Evolutionary conservation across 352 stramenopile species (phyloP), one percentile per base, ranked within the genome.

Genomic region (Pythium coloratum): DNA sequence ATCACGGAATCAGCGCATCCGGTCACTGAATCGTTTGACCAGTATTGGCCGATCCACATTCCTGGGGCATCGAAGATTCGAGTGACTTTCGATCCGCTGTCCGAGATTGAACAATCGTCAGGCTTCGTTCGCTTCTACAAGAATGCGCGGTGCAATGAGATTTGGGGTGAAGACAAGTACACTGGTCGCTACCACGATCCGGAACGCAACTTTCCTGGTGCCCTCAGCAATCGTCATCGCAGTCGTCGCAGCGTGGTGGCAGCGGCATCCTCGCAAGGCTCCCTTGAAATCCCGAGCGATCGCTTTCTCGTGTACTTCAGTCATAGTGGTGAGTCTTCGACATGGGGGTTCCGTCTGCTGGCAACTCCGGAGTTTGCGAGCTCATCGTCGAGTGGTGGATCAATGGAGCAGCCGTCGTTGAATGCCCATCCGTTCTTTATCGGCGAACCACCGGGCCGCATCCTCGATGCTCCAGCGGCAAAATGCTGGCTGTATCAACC

Each of bases 51-150:
- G 14, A 70, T 95, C 28, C 79, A 88, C 33, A 86, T 94, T 67
- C 84, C 83, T n/a, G 80, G 82, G 4, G 85, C 87, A 26, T 72
- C 70, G 3, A 89, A 79, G 42, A 89, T 95, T 66, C 82, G 82
- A 16, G 72, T 95, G 4, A 91, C 73, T 0, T 94, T 95, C 70
- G 85, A 95, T 66, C 75, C 80, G 12, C 58, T 91, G 33, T 90
- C 74, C 49, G 80, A 92, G 32, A 78, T 92, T 49, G 77, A 89
- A 28, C 69, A 77, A n/a, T 76, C 77, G 0, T 81, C 70, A 1
- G 83, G 82, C 0, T 91, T 82, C 66, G 82, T 93, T 42, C 81
- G 82, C 0, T 79, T 93, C 63, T 91, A 91, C 71, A 89, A 88
- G 63, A 79, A 88, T 57, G 81, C 75, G 12, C 73, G 72, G 24